These are phyloP conservation scores for Dichotomopilus funicola DNA, from an alignment of 2,329 filamentous ascomycete species.

Conservation along the genomic window DNA sequence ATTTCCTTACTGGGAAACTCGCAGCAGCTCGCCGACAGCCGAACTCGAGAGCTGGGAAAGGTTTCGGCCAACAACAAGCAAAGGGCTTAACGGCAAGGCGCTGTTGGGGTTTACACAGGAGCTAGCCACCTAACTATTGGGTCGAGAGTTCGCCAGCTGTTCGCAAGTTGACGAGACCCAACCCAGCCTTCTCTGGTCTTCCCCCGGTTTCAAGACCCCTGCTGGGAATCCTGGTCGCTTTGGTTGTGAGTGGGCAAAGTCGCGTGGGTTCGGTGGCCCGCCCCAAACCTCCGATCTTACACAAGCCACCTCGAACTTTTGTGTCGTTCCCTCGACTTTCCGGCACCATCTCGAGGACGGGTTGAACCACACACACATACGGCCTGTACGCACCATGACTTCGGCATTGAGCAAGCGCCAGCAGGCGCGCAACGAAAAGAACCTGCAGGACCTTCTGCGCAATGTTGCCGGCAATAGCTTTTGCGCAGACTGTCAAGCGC, in stretches of 20 bases:
- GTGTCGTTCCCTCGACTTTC: background rate
- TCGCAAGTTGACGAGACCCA: too few relatives aligned
- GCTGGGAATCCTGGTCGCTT: conserved; percentile 2
- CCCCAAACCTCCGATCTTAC: conserved; percentile 16
- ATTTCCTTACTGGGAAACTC: background rate
- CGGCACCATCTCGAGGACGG: background rate
- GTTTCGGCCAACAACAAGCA: too few relatives aligned
- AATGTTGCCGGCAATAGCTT: conserved; percentile 78
- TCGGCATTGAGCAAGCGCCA: conserved; percentile 84
- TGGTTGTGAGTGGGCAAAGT: background rate
- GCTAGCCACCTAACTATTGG: too few relatives aligned
- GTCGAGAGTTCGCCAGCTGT: too few relatives aligned
- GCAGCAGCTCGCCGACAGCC: background rate
- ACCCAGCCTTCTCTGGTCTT: background rate
- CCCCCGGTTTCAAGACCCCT: conserved; percentile 5
- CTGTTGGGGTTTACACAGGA: too few relatives aligned
- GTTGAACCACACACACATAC: conserved; percentile 1
- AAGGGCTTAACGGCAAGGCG: too few relatives aligned
- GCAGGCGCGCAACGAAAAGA: conserved; percentile 93
- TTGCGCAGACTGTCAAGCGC: conserved; percentile 87
- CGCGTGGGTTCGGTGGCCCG: conserved; percentile 13
- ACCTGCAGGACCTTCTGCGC: conserved; percentile 82
- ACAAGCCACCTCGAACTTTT: conserved; percentile 10
- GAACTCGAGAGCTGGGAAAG: too few relatives aligned
- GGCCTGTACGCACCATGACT: conserved; percentile 38